Evolutionary conservation across 2,329 filamentous ascomycete species (phyloP), one percentile per base, ranked within the genome.

Genomic region (Dothideomycetes sp.): DNA sequence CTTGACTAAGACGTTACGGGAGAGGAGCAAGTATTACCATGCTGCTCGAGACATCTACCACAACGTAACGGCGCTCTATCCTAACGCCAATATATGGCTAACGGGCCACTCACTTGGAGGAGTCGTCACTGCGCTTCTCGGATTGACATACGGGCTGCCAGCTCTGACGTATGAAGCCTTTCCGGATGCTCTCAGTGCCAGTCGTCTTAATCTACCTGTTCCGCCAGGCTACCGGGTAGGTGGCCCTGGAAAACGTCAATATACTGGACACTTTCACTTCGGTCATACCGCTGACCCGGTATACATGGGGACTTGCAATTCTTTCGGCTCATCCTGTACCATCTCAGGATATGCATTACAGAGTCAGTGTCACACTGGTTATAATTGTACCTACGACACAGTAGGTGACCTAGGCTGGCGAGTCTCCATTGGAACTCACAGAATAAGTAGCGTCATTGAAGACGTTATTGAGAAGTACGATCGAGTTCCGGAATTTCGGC

Each of bases 251-350:
- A 72, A 73, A 28, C 71, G 83, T 20, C 64, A 74, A 46, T 73
- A 77, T 52, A 93, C 86, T 0, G 87, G 84, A 5, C 71, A 81
- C 0, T 91, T 77, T 54, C 88, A 95, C 60, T 88, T 95, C 57
- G 88, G 88, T 5, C 86, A 94, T 54, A 95, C 85, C 0, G 88
- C 88, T 1, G 88, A 95, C 59, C 88, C 88, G 0, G 78, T 95
- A 16, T 95, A 81, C 54, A 86, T 94, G 64, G 88, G 88, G 20
- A 83, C 80, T 1, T 95, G 88, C 62, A 94, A 94, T 53, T 84
- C 84, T 24, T 84, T 84, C 5, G 86, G 84, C 4, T 86, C 87
- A 5, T 77, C 80, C 3, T 95, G 88, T 59, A 89, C 87, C 1
- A 78, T 91, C 54, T 88, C 80, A 2, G 88, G 88, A 0, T 95